These are phyloP conservation scores for Pinguiococcus pyrenoidosus DNA, from an alignment of 108 stramenopile species.

Conservation along the genomic window DNA sequence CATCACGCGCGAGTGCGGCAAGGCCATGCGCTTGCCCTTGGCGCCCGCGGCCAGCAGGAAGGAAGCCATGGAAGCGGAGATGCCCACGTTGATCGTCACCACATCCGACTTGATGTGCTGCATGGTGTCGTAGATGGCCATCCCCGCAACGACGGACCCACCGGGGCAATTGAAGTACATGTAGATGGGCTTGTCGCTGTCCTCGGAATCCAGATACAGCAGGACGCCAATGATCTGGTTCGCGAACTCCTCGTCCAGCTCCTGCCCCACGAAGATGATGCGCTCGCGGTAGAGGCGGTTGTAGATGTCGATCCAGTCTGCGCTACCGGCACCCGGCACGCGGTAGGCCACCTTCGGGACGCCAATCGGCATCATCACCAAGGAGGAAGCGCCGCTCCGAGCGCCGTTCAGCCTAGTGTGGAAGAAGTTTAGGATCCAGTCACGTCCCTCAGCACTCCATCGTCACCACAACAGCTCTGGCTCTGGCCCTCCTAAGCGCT, in stretches of 20 bases:
- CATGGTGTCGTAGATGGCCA: conserved; percentile 95
- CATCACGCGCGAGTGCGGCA: conserved; percentile 91
- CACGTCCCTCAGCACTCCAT: too few species aligned
- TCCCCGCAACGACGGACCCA: conserved; percentile 85
- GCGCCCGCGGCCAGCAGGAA: conserved; percentile 90
- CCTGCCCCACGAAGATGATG: conserved; percentile 91
- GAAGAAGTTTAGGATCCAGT: too few species aligned
- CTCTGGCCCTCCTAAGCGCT: too few species aligned
- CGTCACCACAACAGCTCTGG: too few species aligned
- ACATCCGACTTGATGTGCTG: conserved; percentile 78
- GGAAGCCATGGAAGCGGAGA: conserved; percentile 91
- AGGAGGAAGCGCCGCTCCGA: conserved; percentile 21
- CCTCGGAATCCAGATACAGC: conserved; percentile 83
- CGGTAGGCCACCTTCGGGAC: conserved; percentile 80
- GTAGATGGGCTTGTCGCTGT: conserved; percentile 87
- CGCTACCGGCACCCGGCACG: conserved; percentile 56
- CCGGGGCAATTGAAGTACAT: conserved; percentile 97
- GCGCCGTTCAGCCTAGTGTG: too few species aligned
- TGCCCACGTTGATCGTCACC: conserved; percentile 90
- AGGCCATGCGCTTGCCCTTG: conserved; percentile 55
- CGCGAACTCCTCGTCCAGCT: conserved; percentile 95
- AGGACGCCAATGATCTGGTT: conserved; percentile 81
- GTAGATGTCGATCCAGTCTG: conserved; percentile 92
- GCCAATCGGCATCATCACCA: conserved; percentile 97
- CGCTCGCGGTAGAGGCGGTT: conserved; percentile 94